Percentiles rank a stretch among this genome's conserved stretches.
These are phyloP conservation scores for Fusarium caatingaense DNA, from an alignment of 2,329 filamentous ascomycete genomes.

Conservation along the genomic window DNA sequence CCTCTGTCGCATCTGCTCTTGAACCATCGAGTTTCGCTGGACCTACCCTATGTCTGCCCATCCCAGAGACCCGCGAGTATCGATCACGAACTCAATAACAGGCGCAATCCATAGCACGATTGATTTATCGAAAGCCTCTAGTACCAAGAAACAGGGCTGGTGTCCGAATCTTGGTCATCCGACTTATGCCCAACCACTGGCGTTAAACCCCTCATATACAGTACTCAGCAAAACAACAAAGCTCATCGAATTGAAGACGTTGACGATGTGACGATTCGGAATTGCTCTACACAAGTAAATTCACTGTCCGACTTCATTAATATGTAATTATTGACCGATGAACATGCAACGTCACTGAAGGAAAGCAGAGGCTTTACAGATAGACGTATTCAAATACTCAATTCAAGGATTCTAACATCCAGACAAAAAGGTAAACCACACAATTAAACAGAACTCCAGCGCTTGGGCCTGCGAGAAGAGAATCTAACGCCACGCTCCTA, in stretches of 20 bases:
- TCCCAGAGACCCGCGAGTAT: too few species aligned
- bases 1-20: neutral
- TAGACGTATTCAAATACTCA: neutral
- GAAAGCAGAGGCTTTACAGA: too few species aligned
- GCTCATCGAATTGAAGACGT: too few species aligned
- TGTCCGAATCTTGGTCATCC: rapidly evolving
- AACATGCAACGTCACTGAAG: too few species aligned
- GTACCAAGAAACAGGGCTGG: rapidly evolving
- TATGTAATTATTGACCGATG: too few species aligned
- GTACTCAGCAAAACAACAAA: too few species aligned
- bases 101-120: neutral
- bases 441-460: conserved; percentile 46
- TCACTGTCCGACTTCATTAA: neutral
- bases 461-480: conserved; percentile 45
- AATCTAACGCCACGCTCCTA: conserved; percentile 29
- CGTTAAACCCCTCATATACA: neutral
- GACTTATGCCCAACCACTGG: neutral
- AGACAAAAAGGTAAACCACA: conserved; percentile 18
- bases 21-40: neutral
- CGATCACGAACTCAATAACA: neutral
- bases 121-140: neutral
- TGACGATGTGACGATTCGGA: too few species aligned
- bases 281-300: too few species aligned
- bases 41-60: neutral
- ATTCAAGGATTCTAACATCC: conserved; percentile 6